Base-by-base conservation (phyloP, 2,329 filamentous ascomycete species). In the Sclerotinia subarctica region DNA sequence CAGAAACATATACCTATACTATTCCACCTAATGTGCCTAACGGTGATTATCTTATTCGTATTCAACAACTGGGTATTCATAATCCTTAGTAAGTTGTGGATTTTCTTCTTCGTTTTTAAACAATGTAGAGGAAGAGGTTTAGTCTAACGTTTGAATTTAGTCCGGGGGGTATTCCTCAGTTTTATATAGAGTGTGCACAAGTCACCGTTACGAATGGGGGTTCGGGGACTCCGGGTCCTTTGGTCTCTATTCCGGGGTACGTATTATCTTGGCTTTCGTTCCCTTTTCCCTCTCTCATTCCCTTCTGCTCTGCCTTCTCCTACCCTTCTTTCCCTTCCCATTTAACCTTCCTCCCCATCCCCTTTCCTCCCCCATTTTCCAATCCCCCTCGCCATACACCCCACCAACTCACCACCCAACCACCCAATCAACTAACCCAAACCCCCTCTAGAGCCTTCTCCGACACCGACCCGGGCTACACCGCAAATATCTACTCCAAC, bases 131-230 rank as follows among this genome's bases (percentile, higher is more conserved):
- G 4, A 35, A 35, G 19, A 49, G 3, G 10, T 24, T 6, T 15
- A 5, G n/a, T 6, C 13, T 38, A 44, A 29, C 19, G 5, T n/a
- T 15, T 24, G 13, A 2, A 52, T 44, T 21, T 35, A 67, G 64
- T 15, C 73, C 74, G 3, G 73, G 70, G 19, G 74, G 73, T 13
- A 73, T 69, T 19, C 73, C 74, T 0, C 74, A 76, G 64, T 77
- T 76, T 69, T 77, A 77, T 53, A 73, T 76, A 53, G 69, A 69
- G 19, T 77, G 76, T 51, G 75, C 75, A 0, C 76, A 77, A 58
- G 59, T 77, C 2, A 74, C 70, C 17, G 72, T 77, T 24, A 76
- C 74, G 5, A 66, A 67, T 17, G 75, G 75, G 1, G 75, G 75
- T 26, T 68, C 66, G 2, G 75, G 75, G 7, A 72, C 68, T 6